A percentile compares a stretch with the other conserved stretches of the same genome.
Evolutionary conservation across 2,329 filamentous ascomycete species (phyloP).

Genomic region (Hymenoscyphus linearis): DNA sequence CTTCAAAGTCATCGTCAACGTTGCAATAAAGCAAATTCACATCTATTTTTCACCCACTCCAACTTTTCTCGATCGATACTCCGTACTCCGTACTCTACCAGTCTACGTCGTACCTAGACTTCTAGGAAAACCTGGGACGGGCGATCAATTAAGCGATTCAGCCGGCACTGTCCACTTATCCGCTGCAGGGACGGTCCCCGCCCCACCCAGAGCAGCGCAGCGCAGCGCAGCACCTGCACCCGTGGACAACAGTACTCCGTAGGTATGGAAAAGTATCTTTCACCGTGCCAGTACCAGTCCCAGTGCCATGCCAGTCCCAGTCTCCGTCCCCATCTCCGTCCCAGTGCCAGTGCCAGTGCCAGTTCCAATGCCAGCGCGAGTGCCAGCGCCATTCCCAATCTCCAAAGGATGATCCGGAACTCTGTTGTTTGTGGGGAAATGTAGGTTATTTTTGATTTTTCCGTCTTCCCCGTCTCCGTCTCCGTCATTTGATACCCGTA

Average conservation of each 20-base stretch:
- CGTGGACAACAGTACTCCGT: no score
- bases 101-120: no score
- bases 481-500: slow-evolving; percentile 5
- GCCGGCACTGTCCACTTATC: slow-evolving; percentile 3
- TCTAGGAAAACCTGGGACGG: no score
- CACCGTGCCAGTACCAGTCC: not conserved
- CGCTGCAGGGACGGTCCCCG: slow-evolving; percentile 7
- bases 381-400: no score
- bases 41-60: no score
- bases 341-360: slow-evolving; percentile 1
- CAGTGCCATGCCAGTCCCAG: slow-evolving; percentile 1
- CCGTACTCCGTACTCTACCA: no score
- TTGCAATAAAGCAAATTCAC: no score
- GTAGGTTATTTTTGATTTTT: slow-evolving; percentile 16
- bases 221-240: no score
- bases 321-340: no score
- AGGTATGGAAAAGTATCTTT: slow-evolving; percentile 6
- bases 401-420: slow-evolving; percentile 7
- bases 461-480: slow-evolving; percentile 8
- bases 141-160: not conserved
- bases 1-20: no score
- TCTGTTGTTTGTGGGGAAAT: slow-evolving; percentile 8
- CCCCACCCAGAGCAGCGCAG: not conserved
- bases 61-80: no score
- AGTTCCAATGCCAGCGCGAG: not conserved